Evolutionary conservation across 2,329 filamentous ascomycete species (phyloP), one percentile per base, ranked within the genome.

Genomic region (Madurella fahalii): DNA sequence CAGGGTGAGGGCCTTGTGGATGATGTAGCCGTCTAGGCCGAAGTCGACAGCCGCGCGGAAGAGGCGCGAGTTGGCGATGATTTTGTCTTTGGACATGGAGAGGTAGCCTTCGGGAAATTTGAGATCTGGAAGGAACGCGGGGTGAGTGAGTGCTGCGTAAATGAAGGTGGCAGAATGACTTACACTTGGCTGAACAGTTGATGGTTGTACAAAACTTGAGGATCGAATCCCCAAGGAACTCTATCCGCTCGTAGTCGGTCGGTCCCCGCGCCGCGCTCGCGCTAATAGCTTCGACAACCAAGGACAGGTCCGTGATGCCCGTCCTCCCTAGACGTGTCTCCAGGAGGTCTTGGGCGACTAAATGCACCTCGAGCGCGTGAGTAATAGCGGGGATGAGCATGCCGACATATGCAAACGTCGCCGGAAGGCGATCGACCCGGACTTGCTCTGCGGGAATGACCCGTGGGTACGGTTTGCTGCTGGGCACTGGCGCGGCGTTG

Each of bases 201-300:
- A 90, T 68, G 0, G 84, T 83, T 0, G 87, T 78, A 45, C 82
- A 83, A 53, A 86, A 81, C 64, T 97, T 97, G 39, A 97, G 76
- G 1, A 95, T 76, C 0, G 84, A 84, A 64, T 97, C 93, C 0
- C 94, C 94, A 0, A 96, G 73, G 61, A 95, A 95, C 67, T 97
- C 94, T 0, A 95, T 74, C 2, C 87, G 78, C 63, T 97, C 87
- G 65, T 96, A 96, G 60, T 96, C 80, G 0, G 77, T 78, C 1
- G 72, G 68, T 46, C 85, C 83, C 2, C 69, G 65, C 0, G 89
- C 83, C 1, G 76, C 76, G 0, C 85, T 81, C 0, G 89, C 76
- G 48, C 81, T 88, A 47, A 95, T 85, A 1, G 92, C 90, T 9
- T 82, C 84, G 1, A 84, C 67, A 0, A 95, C 66, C 34, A 87